Evolutionary conservation across 805 yeast genomes (phyloP), one percentile per base, ranked within the genome.

Genomic region (Candida tammaniensis): DNA sequence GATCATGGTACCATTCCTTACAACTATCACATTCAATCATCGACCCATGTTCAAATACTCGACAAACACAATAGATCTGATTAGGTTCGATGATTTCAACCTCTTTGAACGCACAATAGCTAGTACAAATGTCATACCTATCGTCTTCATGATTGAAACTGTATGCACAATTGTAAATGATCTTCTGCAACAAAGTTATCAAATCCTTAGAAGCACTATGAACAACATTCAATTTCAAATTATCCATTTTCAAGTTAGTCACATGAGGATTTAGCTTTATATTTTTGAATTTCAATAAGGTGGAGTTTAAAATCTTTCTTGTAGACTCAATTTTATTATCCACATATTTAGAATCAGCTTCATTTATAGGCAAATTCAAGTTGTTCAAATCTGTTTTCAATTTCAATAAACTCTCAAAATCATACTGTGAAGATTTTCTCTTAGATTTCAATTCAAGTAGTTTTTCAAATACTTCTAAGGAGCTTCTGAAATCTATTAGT

Each of bases 11-110:
- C 88, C 88, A 81, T 47, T 81, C 86, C 34, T 71, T 64, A 53
- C 91, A 83, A 12, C 54, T 57, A 42, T 81, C 88, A 57, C 89
- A 82, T 39, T 76, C 82, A 28, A 80, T 74, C 85, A 81, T 81
- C 0, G 74, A 69, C 5, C 54, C 84, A 72, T 45, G 70, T 45
- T 81, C 89, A 16, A 56, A 55, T 30, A 71, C 73, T 29, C 87
- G 67, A 53, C 91, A 82, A 36, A 78, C 59, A 49, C 89, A 82
- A 49, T 76, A 81, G 15, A 54, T 48, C 9, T 48, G 52, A 14
- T 24, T 29, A 8, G 38, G 33, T 20, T 33, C 36, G 4, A 3
- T 10, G 7, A 33, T 20, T 13, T 42, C 44, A 2, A 36, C 30
- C 1, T 30, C 43, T 18, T 29, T 18, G 20, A 32, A 39, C 14